Evolutionary conservation across 2,329 filamentous ascomycete genomes (phyloP), one percentile per base, ranked within the genome.

Genomic region (Aspergillus unguis): DNA sequence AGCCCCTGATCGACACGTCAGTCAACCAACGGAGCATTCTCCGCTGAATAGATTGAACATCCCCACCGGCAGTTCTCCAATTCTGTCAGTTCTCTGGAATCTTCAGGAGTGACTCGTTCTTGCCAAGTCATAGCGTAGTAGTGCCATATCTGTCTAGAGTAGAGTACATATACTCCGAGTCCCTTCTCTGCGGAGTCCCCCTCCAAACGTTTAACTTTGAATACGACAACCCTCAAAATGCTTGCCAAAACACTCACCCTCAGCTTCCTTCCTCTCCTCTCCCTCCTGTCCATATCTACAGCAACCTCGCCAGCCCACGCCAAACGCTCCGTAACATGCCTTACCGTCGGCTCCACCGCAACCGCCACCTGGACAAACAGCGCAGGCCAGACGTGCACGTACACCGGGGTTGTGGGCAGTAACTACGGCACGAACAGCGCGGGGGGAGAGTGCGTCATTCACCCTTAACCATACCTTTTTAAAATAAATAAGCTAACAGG

Each of bases 291-390:
- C n/a, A 31, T 23, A n/a, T 10, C 26, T 10, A 9, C 11, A 43
- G 6, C 7, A 4, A 1, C 11, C 26, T 5, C 7, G 29, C 17
- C 17, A 10, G 5, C 9, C 36, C 48, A 44, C 11, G 35, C 35
- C 28, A 56, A 56, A 31, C 57, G 54, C 44, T 48, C 53, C 26
- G 36, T 59, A 6, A 54, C 53, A 35, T 58, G 57, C 37, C 50
- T 59, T 17, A 55, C 51, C n/a, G 50, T 58, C 31, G 55, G 55
- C 4, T 36, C 48, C 8, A 55, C 55, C 17, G 55, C 52, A 10
- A 57, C 55, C 7, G 57, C 57, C 32, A 54, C 40, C 4, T 59
- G 57, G 57, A 54, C 41, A 27, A 57, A 59, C 45, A 55, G 52
- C 31, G 55, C 35, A n/a, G 57, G 55, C 1, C 36, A 57, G 37